A percentile compares a stretch with the other conserved stretches of the same genome.
These are phyloP conservation scores for Phytophthora palmivora DNA, from an alignment of 352 stramenopile genomes.

Conservation along the genomic window DNA sequence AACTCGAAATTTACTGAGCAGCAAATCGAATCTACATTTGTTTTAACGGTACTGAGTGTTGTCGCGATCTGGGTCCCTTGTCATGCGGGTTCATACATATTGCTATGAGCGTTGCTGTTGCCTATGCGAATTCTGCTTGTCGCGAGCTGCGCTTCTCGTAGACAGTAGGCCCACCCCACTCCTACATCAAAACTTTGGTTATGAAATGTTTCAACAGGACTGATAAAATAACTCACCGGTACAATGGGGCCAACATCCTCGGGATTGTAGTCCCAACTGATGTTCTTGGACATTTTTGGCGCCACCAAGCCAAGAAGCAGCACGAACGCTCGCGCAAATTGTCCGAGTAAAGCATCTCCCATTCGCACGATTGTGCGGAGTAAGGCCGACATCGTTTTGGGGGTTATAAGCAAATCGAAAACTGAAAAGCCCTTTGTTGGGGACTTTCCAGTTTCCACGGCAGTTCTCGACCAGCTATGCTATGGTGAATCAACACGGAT, in stretches of 20 bases:
- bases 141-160: constrained; percentile 28
- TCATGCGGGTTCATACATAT: no score
- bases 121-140: constrained; percentile 17
- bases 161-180: constrained; percentile 60
- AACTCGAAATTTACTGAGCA: constrained; percentile 60
- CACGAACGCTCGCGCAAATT: constrained; percentile 15
- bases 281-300: constrained; percentile 18
- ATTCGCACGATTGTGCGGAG: constrained; percentile 3
- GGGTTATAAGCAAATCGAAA: constrained; percentile 5
- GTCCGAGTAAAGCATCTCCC: constrained; percentile 21
- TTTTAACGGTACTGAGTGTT: neutral
- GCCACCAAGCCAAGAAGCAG: neutral
- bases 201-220: neutral
- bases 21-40: constrained; percentile 27
- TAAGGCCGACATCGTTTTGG: constrained; percentile 1
- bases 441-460: neutral
- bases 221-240: constrained; percentile 39
- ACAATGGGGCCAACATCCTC: constrained; percentile 25
- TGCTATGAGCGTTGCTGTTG: neutral
- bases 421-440: neutral
- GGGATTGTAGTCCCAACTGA: constrained; percentile 27
- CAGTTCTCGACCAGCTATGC: no score
- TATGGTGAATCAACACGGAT: constrained; percentile 13
- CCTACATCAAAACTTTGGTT: constrained; percentile 46
- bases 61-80: neutral